Conservation (phyloP, 495 filamentous ascomycete genomes). For the Hypoxylon fragiforme region DNA sequence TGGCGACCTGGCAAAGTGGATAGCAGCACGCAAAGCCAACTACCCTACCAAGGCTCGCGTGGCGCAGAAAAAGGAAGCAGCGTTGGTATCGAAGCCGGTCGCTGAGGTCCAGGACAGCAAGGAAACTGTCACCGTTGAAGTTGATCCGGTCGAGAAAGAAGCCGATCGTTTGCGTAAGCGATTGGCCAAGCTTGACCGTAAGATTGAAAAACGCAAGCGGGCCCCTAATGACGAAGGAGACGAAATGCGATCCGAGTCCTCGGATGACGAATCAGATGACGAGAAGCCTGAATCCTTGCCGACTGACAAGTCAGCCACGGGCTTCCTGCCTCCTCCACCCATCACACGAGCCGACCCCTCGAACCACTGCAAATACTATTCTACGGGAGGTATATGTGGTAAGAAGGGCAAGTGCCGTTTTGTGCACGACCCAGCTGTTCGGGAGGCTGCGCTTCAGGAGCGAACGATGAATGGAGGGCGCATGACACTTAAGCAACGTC, state of each 20-base stretch:
- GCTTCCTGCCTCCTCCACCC: conserved; percentile 43
- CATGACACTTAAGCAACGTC: conserved; percentile 59
- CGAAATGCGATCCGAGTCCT: conserved; percentile 52
- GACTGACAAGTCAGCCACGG: conserved; percentile 31
- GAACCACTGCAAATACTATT: conserved; percentile 64
- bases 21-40: conserved; percentile 74
- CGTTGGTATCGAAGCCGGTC: conserved; percentile 6
- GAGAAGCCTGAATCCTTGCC: conserved; percentile 54
- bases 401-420: conserved; percentile 69
- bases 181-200: conserved; percentile 55
- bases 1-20: conserved; percentile 66
- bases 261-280: conserved; percentile 47
- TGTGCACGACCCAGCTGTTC: conserved; percentile 57
- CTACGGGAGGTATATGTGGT: conserved; percentile 61
- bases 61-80: conserved; percentile 50
- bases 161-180: conserved; percentile 55
- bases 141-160: conserved; percentile 50
- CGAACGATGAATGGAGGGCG: conserved; percentile 57
- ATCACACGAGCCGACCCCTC: conserved; percentile 54
- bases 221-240: conserved; percentile 60
- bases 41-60: conserved; percentile 74
- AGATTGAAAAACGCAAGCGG: conserved; percentile 58
- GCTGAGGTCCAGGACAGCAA: conserved; percentile 34
- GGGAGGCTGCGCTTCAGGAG: conserved; percentile 56
- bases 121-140: conserved; percentile 21